Conservation (phyloP, 2,329 filamentous ascomycete species). For the Cercospora brassicicola region DNA sequence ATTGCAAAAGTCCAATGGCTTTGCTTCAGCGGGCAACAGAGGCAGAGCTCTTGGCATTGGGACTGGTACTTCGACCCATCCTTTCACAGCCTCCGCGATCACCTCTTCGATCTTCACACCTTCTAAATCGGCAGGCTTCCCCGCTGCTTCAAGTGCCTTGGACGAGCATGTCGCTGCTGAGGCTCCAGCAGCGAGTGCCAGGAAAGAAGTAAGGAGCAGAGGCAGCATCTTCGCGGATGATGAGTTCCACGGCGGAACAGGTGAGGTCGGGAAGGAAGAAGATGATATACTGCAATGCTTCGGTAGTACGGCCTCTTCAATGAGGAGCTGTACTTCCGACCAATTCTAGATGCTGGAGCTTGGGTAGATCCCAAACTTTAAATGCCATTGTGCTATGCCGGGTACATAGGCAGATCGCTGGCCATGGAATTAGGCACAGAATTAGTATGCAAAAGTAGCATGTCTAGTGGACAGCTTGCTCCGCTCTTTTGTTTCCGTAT, state of each 20-base stretch:
- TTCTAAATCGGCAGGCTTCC: neutral
- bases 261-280: neutral
- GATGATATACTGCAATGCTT: neutral
- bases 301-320: neutral
- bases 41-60: slow-evolving; percentile 14
- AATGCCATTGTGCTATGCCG: neutral
- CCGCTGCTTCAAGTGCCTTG: neutral
- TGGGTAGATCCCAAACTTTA: neutral
- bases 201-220: neutral
- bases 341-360: neutral
- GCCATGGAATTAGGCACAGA: neutral
- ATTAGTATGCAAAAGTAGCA: neutral
- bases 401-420: neutral
- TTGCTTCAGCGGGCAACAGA: slow-evolving; percentile 9
- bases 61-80: slow-evolving; percentile 18
- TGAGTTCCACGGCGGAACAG: neutral
- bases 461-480: neutral
- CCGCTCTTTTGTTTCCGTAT: neutral
- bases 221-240: neutral
- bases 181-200: neutral
- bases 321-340: slow-evolving; percentile 1
- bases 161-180: slow-evolving; percentile 9
- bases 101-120: slow-evolving; percentile 8
- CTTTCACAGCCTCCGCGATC: slow-evolving; percentile 11
- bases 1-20: slow-evolving; percentile 37